Percentiles rank a stretch among this genome's conserved stretches.
Evolutionary conservation across 2,329 filamentous ascomycete genomes (phyloP).

Genomic region (Fonsecaea multimorphosa): DNA sequence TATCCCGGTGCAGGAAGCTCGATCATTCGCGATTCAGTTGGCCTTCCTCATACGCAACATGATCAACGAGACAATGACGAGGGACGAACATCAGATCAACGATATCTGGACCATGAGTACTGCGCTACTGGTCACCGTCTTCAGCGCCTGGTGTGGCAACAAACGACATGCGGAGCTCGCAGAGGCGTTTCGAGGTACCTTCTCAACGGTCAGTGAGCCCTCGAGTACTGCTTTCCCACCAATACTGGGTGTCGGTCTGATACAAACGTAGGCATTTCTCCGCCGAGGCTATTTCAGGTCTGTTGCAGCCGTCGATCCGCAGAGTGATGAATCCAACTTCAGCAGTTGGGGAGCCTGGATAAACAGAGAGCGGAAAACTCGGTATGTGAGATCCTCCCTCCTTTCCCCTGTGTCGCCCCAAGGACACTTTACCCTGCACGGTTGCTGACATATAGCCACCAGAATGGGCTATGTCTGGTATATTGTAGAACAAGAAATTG

Average conservation of each 20-base stretch:
- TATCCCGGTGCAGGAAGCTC: not conserved
- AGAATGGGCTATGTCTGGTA: slow-evolving; percentile 8
- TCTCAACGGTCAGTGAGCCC: not conserved
- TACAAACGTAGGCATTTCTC: not conserved
- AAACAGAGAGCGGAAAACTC: slow-evolving; percentile 6
- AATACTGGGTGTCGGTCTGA: not conserved
- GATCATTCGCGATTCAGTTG: slow-evolving; percentile 7
- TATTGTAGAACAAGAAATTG: slow-evolving; percentile 7
- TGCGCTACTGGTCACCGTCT: slow-evolving; percentile 1
- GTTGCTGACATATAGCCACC: not conserved
- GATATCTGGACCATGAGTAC: slow-evolving; percentile 14
- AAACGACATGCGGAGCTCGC: slow-evolving; percentile 7
- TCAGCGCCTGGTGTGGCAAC: slow-evolving; percentile 6
- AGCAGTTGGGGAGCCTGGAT: not conserved
- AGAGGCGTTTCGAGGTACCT: slow-evolving; percentile 6
- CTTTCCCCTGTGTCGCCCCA: not conserved
- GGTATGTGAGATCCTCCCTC: not conserved
- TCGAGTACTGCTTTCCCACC: not conserved
- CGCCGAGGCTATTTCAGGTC: slow-evolving; percentile 7
- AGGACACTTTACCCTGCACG: not conserved
- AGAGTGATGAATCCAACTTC: not conserved
- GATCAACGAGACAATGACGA: slow-evolving; percentile 3
- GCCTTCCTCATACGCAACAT: slow-evolving; percentile 4
- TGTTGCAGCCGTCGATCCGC: not conserved
- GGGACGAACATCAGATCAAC: not conserved